Conservation (phyloP, 106 monocot species). For the Dendrobium officinale region DNA sequence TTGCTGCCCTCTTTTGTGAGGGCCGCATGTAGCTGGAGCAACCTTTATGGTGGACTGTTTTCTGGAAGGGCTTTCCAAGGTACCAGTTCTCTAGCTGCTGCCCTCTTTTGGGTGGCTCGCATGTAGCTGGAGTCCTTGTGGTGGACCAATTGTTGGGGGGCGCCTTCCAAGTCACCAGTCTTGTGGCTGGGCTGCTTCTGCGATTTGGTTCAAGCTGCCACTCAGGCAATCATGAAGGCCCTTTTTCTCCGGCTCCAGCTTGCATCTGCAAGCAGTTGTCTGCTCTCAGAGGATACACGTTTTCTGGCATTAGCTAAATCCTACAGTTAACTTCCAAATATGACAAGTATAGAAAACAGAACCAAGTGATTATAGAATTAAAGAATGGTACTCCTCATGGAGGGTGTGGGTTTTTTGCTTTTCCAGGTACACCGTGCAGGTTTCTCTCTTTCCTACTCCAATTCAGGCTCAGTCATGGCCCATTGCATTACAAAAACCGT, state of each 20-base stretch:
- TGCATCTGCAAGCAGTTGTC: constrained; percentile 25
- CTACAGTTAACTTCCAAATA: constrained; percentile 14
- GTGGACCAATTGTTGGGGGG: constrained; percentile 40
- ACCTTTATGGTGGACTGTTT: constrained; percentile 51
- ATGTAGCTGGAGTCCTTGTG: constrained; percentile 37
- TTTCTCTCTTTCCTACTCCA: constrained; percentile 78
- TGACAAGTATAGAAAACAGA: constrained; percentile 5
- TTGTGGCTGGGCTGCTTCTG: constrained; percentile 17
- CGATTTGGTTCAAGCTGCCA: constrained; percentile 29
- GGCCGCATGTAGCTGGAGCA: constrained; percentile 44
- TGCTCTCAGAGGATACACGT: constrained; percentile 20
- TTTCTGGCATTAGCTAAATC: constrained; percentile 30
- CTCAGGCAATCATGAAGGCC: constrained; percentile 23
- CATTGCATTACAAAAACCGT: constrained; percentile 58
- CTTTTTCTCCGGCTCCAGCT: constrained; percentile 18
- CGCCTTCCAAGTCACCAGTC: constrained; percentile 40
- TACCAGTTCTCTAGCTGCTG: constrained; percentile 14
- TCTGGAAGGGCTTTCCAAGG: constrained; percentile 45
- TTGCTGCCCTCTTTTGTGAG: constrained; percentile 43
- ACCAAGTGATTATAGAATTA: constrained; percentile 9
- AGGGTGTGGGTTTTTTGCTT: constrained; percentile 16
- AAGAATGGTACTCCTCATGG: constrained; percentile 13
- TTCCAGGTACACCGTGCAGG: constrained; percentile 87
- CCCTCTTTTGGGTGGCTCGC: constrained; percentile 27
- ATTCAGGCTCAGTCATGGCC: constrained; percentile 98